A percentile compares a stretch with the other conserved stretches of the same genome.
Evolutionary conservation across 306 rosid genomes (phyloP).

Genomic region (Pyrus communis): DNA sequence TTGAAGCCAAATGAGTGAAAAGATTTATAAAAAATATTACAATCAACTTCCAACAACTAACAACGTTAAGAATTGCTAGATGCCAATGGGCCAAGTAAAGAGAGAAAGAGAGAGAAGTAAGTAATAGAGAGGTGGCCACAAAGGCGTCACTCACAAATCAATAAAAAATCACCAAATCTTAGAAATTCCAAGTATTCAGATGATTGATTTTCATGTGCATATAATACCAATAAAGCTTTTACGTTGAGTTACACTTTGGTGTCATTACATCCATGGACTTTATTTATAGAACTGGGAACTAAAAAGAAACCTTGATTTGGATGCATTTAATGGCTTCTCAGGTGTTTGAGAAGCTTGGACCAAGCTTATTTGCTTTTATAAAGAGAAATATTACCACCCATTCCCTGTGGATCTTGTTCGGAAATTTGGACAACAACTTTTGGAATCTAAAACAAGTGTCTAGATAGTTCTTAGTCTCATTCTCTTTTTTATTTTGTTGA

Average conservation of each 20-base stretch:
- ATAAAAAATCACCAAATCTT: too few relatives aligned
- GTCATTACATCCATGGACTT: constrained; percentile 27
- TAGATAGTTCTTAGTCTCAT: constrained; percentile 53
- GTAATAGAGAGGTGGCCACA: too few relatives aligned
- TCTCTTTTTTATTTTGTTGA: constrained; percentile 10
- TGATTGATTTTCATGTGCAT: constrained; percentile 3
- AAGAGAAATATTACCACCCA: constrained; percentile 83
- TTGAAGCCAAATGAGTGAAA: too few relatives aligned
- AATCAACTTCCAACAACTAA: too few relatives aligned
- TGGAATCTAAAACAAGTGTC: constrained; percentile 99
- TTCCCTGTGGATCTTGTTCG: constrained; percentile 99
- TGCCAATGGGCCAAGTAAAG: too few relatives aligned
- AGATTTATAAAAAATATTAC: too few relatives aligned
- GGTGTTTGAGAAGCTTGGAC: constrained; percentile 99
- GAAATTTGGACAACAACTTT: constrained; percentile 97
- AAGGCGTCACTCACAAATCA: too few relatives aligned
- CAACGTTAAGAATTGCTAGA: too few relatives aligned
- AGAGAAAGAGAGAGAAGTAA: too few relatives aligned
- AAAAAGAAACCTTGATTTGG: constrained; percentile 60
- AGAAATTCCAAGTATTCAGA: background rate
- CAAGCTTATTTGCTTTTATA: constrained; percentile 98
- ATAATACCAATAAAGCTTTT: constrained; percentile 11
- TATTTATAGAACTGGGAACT: constrained; percentile 53
- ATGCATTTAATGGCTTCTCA: constrained; percentile 86
- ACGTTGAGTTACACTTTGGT: constrained; percentile 16